These are phyloP conservation scores for Cymbopogon flexuosus DNA, from an alignment of 202 grass and related monocot species.

Conservation along the genomic window DNA sequence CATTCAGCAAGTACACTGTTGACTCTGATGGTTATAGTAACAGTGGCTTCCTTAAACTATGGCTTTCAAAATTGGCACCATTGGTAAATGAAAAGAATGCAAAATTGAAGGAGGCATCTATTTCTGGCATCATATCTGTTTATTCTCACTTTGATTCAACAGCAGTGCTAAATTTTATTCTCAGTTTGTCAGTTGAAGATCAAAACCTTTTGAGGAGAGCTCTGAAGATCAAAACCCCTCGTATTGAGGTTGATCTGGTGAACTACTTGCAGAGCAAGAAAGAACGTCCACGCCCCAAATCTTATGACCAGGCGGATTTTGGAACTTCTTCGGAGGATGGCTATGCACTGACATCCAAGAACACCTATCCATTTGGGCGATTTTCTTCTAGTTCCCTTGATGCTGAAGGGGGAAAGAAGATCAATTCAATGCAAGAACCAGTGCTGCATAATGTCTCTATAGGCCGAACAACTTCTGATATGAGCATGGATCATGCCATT, in stretches of 20 bases:
- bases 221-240: constrained; percentile 87
- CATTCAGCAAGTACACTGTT: constrained; percentile 74
- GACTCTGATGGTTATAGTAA: constrained; percentile 92
- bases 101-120: constrained; percentile 94
- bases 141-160: constrained; percentile 95
- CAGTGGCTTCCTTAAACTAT: constrained; percentile 93
- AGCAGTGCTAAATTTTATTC: constrained; percentile 97
- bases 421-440: constrained; percentile 52
- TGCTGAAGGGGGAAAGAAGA: constrained; percentile 51
- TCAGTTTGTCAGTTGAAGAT: constrained; percentile 88
- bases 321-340: constrained; percentile 90
- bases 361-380: constrained; percentile 67
- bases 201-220: constrained; percentile 91
- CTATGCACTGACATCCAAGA: constrained; percentile 66
- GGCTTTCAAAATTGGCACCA: constrained; percentile 92
- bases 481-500: constrained; percentile 36
- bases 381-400: constrained; percentile 83
- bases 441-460: constrained; percentile 36
- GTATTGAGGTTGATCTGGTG: constrained; percentile 98
- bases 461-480: constrained; percentile 46
- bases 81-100: constrained; percentile 90
- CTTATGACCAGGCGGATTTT: constrained; percentile 84
- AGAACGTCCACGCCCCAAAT: constrained; percentile 76
- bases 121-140: constrained; percentile 91
- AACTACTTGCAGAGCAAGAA: constrained; percentile 99